These are phyloP conservation scores for Castanospermum australe DNA, from an alignment of 306 rosid genomes.

Conservation along the genomic window DNA sequence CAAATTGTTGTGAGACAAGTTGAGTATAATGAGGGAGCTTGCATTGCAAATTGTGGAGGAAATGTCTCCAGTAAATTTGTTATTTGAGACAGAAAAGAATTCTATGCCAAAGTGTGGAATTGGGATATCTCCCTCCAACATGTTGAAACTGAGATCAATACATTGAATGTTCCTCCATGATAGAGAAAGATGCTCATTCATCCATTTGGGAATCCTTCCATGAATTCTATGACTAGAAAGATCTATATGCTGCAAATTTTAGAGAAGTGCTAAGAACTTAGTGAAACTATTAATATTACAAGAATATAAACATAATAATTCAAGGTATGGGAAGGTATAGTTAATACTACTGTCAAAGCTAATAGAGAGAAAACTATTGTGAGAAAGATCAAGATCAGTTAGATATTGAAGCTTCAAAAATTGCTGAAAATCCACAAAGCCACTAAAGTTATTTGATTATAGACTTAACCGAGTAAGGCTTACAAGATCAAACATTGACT, in stretches of 20 bases:
- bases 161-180: not conserved
- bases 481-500: not conserved
- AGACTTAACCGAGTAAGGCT: not conserved
- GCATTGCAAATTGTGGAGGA: not conserved
- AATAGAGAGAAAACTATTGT: not conserved
- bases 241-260: not conserved
- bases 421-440: not conserved
- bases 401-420: not conserved
- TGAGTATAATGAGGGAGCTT: not conserved
- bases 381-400: not conserved
- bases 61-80: constrained; percentile 13
- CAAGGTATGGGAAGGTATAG: not conserved
- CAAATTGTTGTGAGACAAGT: constrained; percentile 17
- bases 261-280: not conserved
- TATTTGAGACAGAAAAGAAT: constrained; percentile 18
- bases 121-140: constrained; percentile 20
- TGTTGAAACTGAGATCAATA: constrained; percentile 14
- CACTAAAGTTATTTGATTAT: constrained; percentile 21
- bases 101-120: not conserved
- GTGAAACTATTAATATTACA: constrained; percentile 20
- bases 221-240: constrained; percentile 21
- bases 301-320: not conserved
- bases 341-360: not conserved
- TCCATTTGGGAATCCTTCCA: constrained; percentile 21
- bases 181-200: not conserved